Percentiles rank a stretch among this genome's conserved stretches.
Evolutionary conservation across 208 protist genomes (phyloP).

Genomic region (Tritrichomonas musculus): DNA sequence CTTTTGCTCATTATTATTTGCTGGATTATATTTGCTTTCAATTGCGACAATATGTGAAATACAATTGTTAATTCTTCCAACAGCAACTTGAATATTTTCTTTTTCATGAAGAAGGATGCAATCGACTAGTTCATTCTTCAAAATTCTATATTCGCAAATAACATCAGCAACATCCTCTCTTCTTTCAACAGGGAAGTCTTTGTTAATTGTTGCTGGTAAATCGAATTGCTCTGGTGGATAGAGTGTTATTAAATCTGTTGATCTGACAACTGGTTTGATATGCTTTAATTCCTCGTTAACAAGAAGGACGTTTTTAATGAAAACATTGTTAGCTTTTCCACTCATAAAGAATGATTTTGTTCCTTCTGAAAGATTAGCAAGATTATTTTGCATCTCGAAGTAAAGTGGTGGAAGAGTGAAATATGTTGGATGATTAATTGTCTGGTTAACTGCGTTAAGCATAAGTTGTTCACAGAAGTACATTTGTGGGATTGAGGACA

Average conservation of each 20-base stretch:
- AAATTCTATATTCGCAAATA: neutral
- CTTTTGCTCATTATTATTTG: neutral
- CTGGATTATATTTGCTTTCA: neutral
- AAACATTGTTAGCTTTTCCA: neutral
- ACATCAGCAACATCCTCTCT: neutral
- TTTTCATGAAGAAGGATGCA: neutral
- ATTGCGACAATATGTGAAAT: neutral
- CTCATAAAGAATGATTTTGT: neutral
- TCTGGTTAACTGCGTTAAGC: neutral
- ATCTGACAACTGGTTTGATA: neutral
- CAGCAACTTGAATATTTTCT: too few species aligned
- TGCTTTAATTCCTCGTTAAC: neutral
- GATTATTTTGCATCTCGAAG: neutral
- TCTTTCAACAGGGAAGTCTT: neutral
- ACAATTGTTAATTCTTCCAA: neutral
- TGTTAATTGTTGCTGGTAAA: neutral
- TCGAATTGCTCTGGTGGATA: neutral
- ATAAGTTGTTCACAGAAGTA: neutral
- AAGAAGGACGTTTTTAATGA: neutral
- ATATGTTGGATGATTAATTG: neutral
- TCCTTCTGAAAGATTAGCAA: neutral
- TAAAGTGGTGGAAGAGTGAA: neutral
- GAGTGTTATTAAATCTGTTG: neutral
- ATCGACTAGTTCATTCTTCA: neutral
- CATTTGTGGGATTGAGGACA: neutral